Evolutionary conservation across 805 yeast species (phyloP).

Genomic region (Naumovozyma castellii): DNA sequence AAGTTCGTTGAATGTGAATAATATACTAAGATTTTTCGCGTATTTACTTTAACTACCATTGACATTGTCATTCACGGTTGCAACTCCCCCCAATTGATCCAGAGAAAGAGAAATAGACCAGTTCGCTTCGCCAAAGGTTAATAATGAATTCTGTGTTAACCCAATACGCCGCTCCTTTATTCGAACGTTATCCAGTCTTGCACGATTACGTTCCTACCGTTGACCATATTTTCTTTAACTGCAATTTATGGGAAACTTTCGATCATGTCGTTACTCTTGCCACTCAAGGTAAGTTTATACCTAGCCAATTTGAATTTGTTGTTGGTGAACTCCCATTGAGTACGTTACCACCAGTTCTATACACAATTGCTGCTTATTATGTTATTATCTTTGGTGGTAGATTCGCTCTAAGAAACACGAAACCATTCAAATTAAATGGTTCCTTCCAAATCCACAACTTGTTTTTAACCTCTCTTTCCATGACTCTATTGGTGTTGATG

Average conservation of each 20-base stretch:
- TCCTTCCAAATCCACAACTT: slow-evolving; percentile 83
- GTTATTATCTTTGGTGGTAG: slow-evolving; percentile 81
- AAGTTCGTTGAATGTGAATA: background rate
- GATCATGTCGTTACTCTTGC: slow-evolving; percentile 14
- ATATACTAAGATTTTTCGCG: background rate
- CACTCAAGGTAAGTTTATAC: slow-evolving; percentile 23
- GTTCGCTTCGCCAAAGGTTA: too few species aligned
- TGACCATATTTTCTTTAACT: slow-evolving; percentile 30
- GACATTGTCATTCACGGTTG: too few species aligned
- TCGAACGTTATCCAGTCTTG: slow-evolving; percentile 16
- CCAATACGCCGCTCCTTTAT: slow-evolving; percentile 13
- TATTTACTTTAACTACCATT: background rate
- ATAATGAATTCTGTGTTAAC: slow-evolving; percentile 9
- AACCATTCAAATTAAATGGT: slow-evolving; percentile 64
- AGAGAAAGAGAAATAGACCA: too few species aligned
- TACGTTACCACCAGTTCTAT: slow-evolving; percentile 48
- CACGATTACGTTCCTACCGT: slow-evolving; percentile 22
- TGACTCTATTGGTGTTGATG: slow-evolving; percentile 54
- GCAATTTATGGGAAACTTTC: slow-evolving; percentile 26
- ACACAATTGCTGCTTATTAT: slow-evolving; percentile 62
- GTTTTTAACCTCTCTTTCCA: slow-evolving; percentile 59
- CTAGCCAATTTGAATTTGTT: slow-evolving; percentile 51
- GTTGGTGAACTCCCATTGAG: slow-evolving; percentile 61
- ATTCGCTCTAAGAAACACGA: slow-evolving; percentile 42
- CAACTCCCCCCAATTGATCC: too few species aligned